Conservation (phyloP, 2,329 filamentous ascomycete genomes). For the Podosphaera xanthii region DNA sequence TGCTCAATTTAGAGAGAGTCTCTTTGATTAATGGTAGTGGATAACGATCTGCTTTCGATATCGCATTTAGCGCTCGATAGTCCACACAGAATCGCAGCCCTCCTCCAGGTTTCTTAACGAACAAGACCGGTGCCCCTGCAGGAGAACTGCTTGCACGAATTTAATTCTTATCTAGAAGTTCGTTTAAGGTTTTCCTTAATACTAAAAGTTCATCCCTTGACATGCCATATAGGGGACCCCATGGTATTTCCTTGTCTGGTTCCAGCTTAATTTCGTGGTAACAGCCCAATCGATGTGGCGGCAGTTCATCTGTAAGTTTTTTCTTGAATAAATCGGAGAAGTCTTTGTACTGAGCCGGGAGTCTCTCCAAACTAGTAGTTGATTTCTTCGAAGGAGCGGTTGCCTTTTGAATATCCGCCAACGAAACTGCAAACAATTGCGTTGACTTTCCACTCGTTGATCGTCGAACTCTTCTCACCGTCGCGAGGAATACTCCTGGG, state of each 20-base stretch:
- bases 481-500: neutral
- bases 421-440: neutral
- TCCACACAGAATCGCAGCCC: too few relatives aligned
- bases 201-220: too few relatives aligned
- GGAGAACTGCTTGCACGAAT: neutral
- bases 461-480: neutral
- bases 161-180: neutral
- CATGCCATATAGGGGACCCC: too few relatives aligned
- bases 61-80: neutral
- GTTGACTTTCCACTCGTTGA: neutral
- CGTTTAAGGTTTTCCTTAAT: too few relatives aligned
- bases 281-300: too few relatives aligned
- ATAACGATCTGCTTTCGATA: neutral
- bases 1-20: neutral
- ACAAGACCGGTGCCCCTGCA: neutral
- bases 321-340: neutral
- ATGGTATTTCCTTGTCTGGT: too few relatives aligned
- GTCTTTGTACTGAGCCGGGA: neutral
- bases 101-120: neutral
- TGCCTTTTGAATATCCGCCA: neutral
- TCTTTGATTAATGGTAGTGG: neutral
- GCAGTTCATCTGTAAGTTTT: too few relatives aligned
- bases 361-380: neutral
- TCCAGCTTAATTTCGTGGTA: too few relatives aligned
- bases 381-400: neutral